Percentiles rank a stretch among this genome's conserved stretches.
phyloP scores from a whole-genome alignment of 495 filamentous ascomycete genomes.

The Talaromyces wortmannii region DNA sequence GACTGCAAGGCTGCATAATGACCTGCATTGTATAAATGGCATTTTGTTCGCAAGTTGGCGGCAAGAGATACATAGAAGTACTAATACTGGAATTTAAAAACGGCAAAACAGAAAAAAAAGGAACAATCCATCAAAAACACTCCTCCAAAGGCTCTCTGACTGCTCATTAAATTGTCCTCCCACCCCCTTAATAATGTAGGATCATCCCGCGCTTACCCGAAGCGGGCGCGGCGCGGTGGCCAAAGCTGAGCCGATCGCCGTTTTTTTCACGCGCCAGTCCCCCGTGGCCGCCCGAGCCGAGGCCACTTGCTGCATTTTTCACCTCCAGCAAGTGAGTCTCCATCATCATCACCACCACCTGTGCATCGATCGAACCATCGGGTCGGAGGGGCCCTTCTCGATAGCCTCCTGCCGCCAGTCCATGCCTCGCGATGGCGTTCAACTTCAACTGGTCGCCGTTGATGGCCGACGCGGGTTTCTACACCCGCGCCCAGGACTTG shows the following conservation, averaged over 20 bases:
- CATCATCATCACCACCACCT: not conserved
- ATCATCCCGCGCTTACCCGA: too few species aligned
- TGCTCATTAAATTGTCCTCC: too few species aligned
- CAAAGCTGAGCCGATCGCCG: not conserved
- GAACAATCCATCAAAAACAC: too few species aligned
- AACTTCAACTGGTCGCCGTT: conserved; percentile 99
- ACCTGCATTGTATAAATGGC: too few species aligned
- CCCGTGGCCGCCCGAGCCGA: not conserved
- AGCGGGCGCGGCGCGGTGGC: too few species aligned
- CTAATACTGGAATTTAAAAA: too few species aligned
- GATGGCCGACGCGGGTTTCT: conserved; percentile 85
- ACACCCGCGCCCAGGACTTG: conserved; percentile 85
- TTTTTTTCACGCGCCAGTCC: conserved; percentile 1
- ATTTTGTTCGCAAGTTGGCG: too few species aligned
- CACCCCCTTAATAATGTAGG: too few species aligned
- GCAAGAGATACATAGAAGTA: too few species aligned
- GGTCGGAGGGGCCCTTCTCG: not conserved
- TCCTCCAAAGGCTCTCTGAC: too few species aligned
- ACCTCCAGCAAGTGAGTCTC: not conserved
- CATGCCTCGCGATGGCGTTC: conserved; percentile 75
- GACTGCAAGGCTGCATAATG: too few species aligned
- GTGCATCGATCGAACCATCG: not conserved
- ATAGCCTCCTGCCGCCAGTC: not conserved
- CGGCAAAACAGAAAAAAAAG: too few species aligned
- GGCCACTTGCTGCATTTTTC: not conserved